Evolutionary conservation across 2,329 filamentous ascomycete species (phyloP).

Genomic region (Cytospora piceicola): DNA sequence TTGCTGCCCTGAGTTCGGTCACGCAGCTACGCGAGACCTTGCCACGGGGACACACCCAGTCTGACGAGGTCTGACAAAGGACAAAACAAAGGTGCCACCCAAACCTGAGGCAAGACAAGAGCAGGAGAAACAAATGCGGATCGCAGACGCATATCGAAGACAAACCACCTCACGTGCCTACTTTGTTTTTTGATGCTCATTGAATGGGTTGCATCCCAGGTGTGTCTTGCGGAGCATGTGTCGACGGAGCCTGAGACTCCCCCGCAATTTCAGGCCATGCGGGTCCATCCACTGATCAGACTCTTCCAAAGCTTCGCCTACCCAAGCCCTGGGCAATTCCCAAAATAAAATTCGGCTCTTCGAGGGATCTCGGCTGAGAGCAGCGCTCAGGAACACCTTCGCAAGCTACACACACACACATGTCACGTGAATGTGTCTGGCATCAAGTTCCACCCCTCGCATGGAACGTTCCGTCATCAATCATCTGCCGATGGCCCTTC

Average conservation of each 20-base stretch:
- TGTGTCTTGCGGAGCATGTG: constrained; percentile 16
- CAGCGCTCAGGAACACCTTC: background rate
- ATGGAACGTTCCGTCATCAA: background rate
- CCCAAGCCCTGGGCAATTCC: background rate
- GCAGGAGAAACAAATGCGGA: constrained; percentile 11
- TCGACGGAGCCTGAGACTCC: constrained; percentile 6
- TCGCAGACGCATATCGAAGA: background rate
- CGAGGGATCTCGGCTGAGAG: background rate
- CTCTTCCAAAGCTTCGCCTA: background rate
- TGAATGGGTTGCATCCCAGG: constrained; percentile 16
- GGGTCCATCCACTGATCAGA: constrained; percentile 24
- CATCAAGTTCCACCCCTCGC: background rate
- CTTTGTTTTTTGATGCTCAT: background rate
- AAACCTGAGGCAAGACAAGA: constrained; percentile 7
- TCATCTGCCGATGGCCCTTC: background rate
- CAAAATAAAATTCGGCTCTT: background rate
- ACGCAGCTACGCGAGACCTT: constrained; percentile 8
- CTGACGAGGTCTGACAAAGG: background rate
- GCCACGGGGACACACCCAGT: background rate
- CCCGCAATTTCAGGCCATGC: constrained; percentile 24
- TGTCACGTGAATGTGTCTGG: background rate
- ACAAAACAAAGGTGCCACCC: background rate
- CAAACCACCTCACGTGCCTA: background rate
- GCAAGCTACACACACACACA: background rate
- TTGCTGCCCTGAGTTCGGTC: background rate